A percentile compares a stretch with the other conserved stretches of the same genome.
Evolutionary conservation across 2,329 filamentous ascomycete genomes (phyloP).

Genomic region (Calonectria pseudoreteaudii): DNA sequence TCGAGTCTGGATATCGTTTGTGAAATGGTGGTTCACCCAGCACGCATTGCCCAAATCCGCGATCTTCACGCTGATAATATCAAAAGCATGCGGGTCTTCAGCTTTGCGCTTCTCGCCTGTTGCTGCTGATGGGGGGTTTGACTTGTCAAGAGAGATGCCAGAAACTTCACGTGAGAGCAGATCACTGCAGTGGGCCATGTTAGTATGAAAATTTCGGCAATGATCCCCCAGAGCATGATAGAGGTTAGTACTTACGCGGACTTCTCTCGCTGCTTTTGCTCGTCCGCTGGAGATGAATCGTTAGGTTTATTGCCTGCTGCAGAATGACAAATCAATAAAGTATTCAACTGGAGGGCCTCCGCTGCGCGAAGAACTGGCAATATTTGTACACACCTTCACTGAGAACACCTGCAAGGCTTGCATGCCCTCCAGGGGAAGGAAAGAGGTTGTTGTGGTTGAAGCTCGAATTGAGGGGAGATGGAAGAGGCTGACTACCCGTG

Average conservation of each 20-base stretch:
- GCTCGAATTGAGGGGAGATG: constrained; percentile 91
- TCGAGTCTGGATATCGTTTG: constrained; percentile 97
- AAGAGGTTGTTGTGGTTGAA: constrained; percentile 86
- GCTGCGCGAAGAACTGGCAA: neutral
- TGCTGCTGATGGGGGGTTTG: constrained; percentile 61
- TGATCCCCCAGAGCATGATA: neutral
- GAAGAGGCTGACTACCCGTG: constrained; percentile 95
- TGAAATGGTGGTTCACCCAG: constrained; percentile 99
- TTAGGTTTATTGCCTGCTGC: constrained; percentile 50
- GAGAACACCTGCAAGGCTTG: constrained; percentile 86
- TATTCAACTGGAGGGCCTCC: neutral
- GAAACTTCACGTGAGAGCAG: constrained; percentile 93
- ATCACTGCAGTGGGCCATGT: constrained; percentile 67
- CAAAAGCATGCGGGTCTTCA: constrained; percentile 68
- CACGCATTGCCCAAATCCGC: constrained; percentile 98
- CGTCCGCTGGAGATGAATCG: constrained; percentile 63
- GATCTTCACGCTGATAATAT: constrained; percentile 98
- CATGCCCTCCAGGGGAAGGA: constrained; percentile 71
- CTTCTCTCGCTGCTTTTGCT: constrained; percentile 90
- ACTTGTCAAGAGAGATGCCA: constrained; percentile 91
- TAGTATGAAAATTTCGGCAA: constrained; percentile 20
- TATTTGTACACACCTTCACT: constrained; percentile 75
- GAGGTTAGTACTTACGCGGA: constrained; percentile 76
- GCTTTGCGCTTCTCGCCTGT: constrained; percentile 72
- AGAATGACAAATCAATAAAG: constrained; percentile 24